Percentiles rank a stretch among this genome's conserved stretches.
Conservation (phyloP, 257 asterid genomes). For the Solanum habrochaites region DNA sequence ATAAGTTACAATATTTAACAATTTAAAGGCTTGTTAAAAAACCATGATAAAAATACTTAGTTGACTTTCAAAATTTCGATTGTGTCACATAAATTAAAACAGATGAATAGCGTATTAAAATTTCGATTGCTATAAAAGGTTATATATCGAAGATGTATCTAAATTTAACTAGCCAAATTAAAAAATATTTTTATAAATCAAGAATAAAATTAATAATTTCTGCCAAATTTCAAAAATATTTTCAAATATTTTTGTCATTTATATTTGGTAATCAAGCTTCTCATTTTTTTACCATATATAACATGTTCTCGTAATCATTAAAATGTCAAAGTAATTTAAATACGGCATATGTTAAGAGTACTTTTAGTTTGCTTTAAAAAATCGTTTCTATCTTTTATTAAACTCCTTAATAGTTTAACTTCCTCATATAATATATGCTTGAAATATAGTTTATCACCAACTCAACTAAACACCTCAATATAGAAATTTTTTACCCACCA, state of each 20-base stretch:
- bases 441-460: neutral
- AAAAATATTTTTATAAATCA: no score
- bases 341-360: neutral
- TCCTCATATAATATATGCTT: neutral
- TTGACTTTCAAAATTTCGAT: no score
- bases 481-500: neutral
- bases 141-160: no score
- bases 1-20: no score
- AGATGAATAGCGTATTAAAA: no score
- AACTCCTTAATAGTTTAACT: neutral
- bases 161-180: no score
- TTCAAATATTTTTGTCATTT: neutral
- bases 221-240: no score
- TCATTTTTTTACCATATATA: neutral
- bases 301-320: neutral
- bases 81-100: neutral
- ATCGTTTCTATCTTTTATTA: neutral
- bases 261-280: neutral
- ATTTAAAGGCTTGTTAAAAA: no score
- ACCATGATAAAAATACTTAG: no score
- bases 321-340: neutral
- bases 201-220: no score
- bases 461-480: neutral
- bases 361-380: neutral
- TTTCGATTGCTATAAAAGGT: no score